Evolutionary conservation across 2,329 filamentous ascomycete species (phyloP).

Genomic region (Epichloe sylvatica): DNA sequence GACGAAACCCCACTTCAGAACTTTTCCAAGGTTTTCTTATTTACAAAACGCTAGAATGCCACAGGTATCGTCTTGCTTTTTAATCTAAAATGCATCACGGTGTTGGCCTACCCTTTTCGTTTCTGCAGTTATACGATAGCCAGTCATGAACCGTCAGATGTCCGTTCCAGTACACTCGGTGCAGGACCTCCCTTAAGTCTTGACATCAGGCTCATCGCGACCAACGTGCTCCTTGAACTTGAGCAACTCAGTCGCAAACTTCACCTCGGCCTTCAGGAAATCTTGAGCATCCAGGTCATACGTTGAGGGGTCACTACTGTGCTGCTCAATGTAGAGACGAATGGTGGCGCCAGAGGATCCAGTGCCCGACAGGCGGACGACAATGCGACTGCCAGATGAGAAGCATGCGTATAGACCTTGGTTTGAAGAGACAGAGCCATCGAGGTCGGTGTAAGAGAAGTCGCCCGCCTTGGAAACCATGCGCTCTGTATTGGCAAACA

Average conservation of each 20-base stretch:
- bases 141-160: neutral
- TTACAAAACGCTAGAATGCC: constrained; percentile 1
- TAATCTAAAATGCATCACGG: neutral
- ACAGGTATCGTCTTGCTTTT: neutral
- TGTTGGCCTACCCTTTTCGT: neutral
- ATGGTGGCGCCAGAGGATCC: constrained; percentile 94
- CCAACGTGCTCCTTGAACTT: constrained; percentile 91
- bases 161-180: neutral
- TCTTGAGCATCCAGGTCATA: constrained; percentile 79
- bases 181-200: constrained; percentile 48
- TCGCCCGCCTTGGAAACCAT: constrained; percentile 84
- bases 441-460: constrained; percentile 98
- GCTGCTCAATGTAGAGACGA: constrained; percentile 91
- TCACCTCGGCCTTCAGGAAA: constrained; percentile 82
- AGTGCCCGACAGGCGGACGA: constrained; percentile 88
- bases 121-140: neutral
- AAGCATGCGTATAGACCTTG: constrained; percentile 94
- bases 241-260: constrained; percentile 69
- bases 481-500: constrained; percentile 33
- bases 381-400: constrained; percentile 85
- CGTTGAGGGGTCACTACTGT: constrained; percentile 66
- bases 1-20: neutral
- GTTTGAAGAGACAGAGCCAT: constrained; percentile 88
- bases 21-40: neutral
- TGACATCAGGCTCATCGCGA: constrained; percentile 87